A percentile compares a stretch with the other conserved stretches of the same genome.
Conservation (phyloP, 441 rosid species). For the Pelargonium myrrhifolium region DNA sequence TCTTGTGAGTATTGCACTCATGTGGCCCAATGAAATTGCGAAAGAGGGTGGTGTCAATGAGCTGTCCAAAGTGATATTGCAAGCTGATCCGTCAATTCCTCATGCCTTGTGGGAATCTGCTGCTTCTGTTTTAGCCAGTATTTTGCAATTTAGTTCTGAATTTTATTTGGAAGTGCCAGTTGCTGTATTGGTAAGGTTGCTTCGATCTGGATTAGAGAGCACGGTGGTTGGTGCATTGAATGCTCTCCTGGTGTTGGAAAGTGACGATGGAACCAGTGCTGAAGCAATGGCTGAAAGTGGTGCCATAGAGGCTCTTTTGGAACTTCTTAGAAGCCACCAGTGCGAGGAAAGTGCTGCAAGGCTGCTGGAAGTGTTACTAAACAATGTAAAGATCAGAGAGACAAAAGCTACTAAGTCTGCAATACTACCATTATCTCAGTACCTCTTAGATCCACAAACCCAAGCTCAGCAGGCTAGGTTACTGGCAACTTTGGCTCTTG, state of each 20-base stretch:
- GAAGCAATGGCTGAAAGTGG: slow-evolving; percentile 99
- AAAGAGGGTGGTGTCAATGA: slow-evolving; percentile 95
- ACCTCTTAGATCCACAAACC: slow-evolving; percentile 98
- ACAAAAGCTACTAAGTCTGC: slow-evolving; percentile 90
- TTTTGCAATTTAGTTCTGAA: slow-evolving; percentile 96
- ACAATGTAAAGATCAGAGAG: slow-evolving; percentile 96
- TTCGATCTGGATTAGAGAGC: slow-evolving; percentile 76
- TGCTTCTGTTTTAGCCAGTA: slow-evolving; percentile 76
- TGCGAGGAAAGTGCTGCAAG: slow-evolving; percentile 98
- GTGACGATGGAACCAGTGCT: slow-evolving; percentile 94
- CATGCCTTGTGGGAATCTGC: slow-evolving; percentile 97
- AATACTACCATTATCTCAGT: slow-evolving; percentile 87
- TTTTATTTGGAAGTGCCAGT: slow-evolving; percentile 95
- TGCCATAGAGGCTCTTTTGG: slow-evolving; percentile 95
- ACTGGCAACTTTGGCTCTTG: slow-evolving; percentile 93
- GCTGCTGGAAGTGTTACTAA: slow-evolving; percentile 85
- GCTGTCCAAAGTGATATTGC: slow-evolving; percentile 88
- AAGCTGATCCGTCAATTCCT: slow-evolving; percentile 90
- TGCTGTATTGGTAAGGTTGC: slow-evolving; percentile 91
- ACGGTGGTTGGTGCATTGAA: slow-evolving; percentile 86
- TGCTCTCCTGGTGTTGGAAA: slow-evolving; percentile 96
- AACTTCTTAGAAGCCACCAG: slow-evolving; percentile 91
- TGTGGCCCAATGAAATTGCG: slow-evolving; percentile 96
- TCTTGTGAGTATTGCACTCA: slow-evolving; percentile 80
- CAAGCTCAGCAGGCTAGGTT: slow-evolving; percentile 96